Percentiles rank a stretch among this genome's conserved stretches.
Conservation (phyloP, 768 basidiomycete genomes). For the Hygrocybe coccinea region DNA sequence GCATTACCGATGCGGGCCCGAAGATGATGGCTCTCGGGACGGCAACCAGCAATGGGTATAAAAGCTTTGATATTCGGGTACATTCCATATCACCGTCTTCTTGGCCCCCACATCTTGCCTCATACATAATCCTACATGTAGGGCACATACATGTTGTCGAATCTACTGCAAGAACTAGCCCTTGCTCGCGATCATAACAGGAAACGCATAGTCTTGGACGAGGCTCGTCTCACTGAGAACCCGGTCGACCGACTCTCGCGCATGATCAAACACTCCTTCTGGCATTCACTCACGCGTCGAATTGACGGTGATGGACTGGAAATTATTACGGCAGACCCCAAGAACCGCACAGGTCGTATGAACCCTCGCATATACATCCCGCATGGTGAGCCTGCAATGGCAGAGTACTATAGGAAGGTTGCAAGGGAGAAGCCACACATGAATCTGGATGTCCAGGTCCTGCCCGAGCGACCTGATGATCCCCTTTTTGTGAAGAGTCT, state of each 20-base stretch:
- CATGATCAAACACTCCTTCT: slow-evolving; percentile 98
- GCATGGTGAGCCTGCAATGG: slow-evolving; percentile 88
- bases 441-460: slow-evolving; percentile 85
- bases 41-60: slow-evolving; percentile 96
- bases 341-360: slow-evolving; percentile 87
- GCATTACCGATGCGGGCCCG: slow-evolving; percentile 91
- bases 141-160: slow-evolving; percentile 99
- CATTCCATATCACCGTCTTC: slow-evolving; percentile 18
- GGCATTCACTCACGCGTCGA: slow-evolving; percentile 93
- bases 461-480: slow-evolving; percentile 84
- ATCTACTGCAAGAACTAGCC: slow-evolving; percentile 96
- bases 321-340: slow-evolving; percentile 96
- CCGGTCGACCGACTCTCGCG: slow-evolving; percentile 94
- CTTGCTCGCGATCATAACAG: slow-evolving; percentile 92
- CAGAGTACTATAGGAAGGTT: slow-evolving; percentile 89
- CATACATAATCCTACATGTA: slow-evolving; percentile 28
- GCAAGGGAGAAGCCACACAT: slow-evolving; percentile 90
- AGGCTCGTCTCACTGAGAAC: slow-evolving; percentile 95
- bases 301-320: slow-evolving; percentile 97
- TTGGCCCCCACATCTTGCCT: background rate
- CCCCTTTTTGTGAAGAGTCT: slow-evolving; percentile 85
- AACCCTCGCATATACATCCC: slow-evolving; percentile 95
- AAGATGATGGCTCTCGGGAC: slow-evolving; percentile 96
- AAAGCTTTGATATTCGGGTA: slow-evolving; percentile 93
- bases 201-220: slow-evolving; percentile 97